Evolutionary conservation across 2,329 filamentous ascomycete genomes (phyloP), one percentile per base, ranked within the genome.

Genomic region (Helminthosporium solani): DNA sequence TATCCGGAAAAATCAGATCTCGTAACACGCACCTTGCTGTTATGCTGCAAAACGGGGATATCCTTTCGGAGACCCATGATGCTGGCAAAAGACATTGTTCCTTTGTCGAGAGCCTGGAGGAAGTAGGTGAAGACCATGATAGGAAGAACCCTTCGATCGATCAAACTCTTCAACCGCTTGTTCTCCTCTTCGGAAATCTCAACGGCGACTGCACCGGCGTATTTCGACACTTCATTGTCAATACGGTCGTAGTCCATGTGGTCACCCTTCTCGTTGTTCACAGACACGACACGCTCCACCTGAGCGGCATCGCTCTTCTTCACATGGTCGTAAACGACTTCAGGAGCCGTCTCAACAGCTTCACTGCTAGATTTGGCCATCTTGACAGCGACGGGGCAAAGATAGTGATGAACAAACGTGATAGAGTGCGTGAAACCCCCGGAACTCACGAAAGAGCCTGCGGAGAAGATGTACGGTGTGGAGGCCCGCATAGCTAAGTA

Each of bases 71-170:
- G 73, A 21, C 79, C 79, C 82, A 85, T 85, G 61, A 86, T 84
- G 35, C 79, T 79, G 23, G 81, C 70, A 56, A 77, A 86, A 1
- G 77, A 81, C 60, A 87, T 71, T 0, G 83, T 86, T 20, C 82
- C 83, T 66, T 86, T 86, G 66, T 87, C 84, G 36, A 87, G 75
- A 36, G 82, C 79, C 33, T 70, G 86, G 18, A 89, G 70, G 61
- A 90, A 88, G 68, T 90, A 89, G 0, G 85, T 88, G 38, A 78
- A 67, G 46, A 90, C 78, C 86, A 90, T 90, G 64, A 90, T 75
- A 2, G 78, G 70, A 34, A 91, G 71, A 2, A 90, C 79, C 25
- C 86, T 79, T 50, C 74, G 78, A 67, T 90, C 85, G 54, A 90
- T 87, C 73, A 83, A 73, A 41, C 69, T 77, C 52, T 81, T 82